Base-by-base conservation (phyloP, 805 yeast genomes). In the Wickerhamiella australiensis region DNA sequence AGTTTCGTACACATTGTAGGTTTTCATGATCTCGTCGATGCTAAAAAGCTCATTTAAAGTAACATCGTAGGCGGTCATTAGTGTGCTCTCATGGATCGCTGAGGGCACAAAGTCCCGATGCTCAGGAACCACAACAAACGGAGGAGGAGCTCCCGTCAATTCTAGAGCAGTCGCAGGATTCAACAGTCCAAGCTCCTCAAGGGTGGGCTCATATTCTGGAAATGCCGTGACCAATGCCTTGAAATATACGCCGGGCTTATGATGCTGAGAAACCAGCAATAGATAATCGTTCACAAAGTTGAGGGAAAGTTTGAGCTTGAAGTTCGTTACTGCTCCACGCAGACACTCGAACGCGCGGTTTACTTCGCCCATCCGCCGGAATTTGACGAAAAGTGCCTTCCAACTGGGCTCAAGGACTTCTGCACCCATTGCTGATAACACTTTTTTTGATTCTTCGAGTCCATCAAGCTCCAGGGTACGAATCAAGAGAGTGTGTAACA, bases 381-480 rank as follows among this genome's bases (percentile, higher is more conserved):
- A 63, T 22, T 59, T 56, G 27, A 57, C 56, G 47, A 62, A 57
- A 2, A 63, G 41, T 11, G 47, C 46, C 49, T 49, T 42, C 61
- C 56, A 58, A 6, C 53, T 53, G 1, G 56, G 55, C 31, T 54
- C 55, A 12, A 57, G 36, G 2, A 60, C 60, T 9, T 50, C 46
- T 3, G 57, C 50, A 3, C 53, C 37, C 54, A 55, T 53, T 6
- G 54, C 42, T 5, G 56, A 56, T 15, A 57, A 56, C 8, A 61
- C 53, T 2, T 51, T 47, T 4, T 56, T 53, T 0, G 61, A 56
- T 2, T 58, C 54, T 13, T 49, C 56, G 13, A 62, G 51, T 9
- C 61, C 62, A 11, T 57, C 62, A 5, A 56, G 46, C 5, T 56
- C 59, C 7, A 60, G 48, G 1, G 61, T 57, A 13, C 65, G 52